Conservation (phyloP, 75 land plant genomes). For the Gnetum montanum region DNA sequence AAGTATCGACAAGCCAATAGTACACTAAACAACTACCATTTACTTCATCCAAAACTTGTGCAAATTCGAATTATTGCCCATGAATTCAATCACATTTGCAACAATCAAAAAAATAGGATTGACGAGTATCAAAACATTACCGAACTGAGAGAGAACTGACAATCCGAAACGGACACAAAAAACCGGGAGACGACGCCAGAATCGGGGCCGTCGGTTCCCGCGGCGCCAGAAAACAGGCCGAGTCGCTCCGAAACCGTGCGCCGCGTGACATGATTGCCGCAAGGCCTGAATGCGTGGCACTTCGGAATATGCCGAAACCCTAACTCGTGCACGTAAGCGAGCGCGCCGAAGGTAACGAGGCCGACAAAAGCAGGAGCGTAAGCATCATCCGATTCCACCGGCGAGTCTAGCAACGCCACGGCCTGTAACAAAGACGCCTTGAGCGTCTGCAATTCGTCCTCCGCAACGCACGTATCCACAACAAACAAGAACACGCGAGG, state of each 20-base stretch:
- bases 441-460: conserved; percentile 80
- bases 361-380: conserved; percentile 32
- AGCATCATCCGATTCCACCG: conserved; percentile 11
- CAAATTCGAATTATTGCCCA: too few relatives aligned
- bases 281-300: conserved; percentile 72
- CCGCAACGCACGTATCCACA: conserved; percentile 81
- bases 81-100: too few relatives aligned
- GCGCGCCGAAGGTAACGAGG: conserved; percentile 67
- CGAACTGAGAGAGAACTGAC: conserved; percentile 81
- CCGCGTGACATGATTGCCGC: conserved; percentile 58
- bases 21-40: too few relatives aligned
- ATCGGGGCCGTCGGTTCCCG: conserved; percentile 75
- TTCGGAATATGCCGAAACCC: conserved; percentile 84
- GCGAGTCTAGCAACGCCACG: conserved; percentile 54
- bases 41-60: too few relatives aligned
- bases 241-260: conserved; percentile 76
- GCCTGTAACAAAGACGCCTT: conserved; percentile 78
- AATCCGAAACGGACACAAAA: conserved; percentile 72
- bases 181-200: conserved; percentile 68
- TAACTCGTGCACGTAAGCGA: conserved; percentile 82
- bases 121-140: too few relatives aligned
- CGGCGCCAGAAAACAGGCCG: conserved; percentile 73
- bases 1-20: too few relatives aligned
- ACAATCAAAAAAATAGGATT: too few relatives aligned
- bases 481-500: conserved; percentile 85